These are phyloP conservation scores for Fistulinella prunicolor DNA, from an alignment of 768 basidiomycete genomes.

Conservation along the genomic window DNA sequence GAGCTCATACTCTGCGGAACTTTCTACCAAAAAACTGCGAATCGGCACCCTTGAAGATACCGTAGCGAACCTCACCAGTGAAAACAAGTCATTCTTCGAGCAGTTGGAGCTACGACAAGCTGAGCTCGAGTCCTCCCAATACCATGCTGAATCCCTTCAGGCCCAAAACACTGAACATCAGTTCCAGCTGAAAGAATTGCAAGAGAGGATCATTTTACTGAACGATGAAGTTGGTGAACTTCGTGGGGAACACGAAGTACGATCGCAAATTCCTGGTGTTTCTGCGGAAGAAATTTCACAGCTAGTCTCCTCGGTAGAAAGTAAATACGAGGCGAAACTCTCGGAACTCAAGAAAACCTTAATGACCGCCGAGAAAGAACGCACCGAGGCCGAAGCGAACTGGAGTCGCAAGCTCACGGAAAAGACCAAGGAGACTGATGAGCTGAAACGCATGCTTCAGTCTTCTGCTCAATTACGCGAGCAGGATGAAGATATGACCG, in stretches of 20 bases:
- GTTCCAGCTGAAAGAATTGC: conserved; percentile 79
- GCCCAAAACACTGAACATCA: conserved; percentile 81
- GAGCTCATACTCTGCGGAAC: conserved; percentile 68
- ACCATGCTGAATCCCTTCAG: conserved; percentile 69
- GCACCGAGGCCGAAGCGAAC: conserved; percentile 82
- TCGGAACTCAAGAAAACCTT: conserved; percentile 68
- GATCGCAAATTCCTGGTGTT: conserved; percentile 40
- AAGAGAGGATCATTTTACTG: conserved; percentile 68
- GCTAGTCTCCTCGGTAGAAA: conserved; percentile 69
- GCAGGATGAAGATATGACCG: conserved; percentile 50
- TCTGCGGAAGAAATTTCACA: conserved; percentile 67
- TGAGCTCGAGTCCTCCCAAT: conserved; percentile 81
- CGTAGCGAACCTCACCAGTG: conserved; percentile 62
- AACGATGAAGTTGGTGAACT: conserved; percentile 68
- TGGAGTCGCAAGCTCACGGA: conserved; percentile 85
- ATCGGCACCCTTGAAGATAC: conserved; percentile 70
- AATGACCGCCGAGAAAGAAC: conserved; percentile 69
- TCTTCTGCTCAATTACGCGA: conserved; percentile 58
- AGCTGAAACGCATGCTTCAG: conserved; percentile 57
- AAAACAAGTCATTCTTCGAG: conserved; percentile 83
- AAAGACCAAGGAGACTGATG: conserved; percentile 75
- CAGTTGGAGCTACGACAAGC: conserved; percentile 85
- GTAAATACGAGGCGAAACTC: conserved; percentile 73
- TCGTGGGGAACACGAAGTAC: conserved; percentile 54
- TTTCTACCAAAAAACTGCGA: conserved; percentile 54